phyloP scores from a whole-genome alignment of 805 yeast species.

The Saccharomycopsis fibuligera region DNA sequence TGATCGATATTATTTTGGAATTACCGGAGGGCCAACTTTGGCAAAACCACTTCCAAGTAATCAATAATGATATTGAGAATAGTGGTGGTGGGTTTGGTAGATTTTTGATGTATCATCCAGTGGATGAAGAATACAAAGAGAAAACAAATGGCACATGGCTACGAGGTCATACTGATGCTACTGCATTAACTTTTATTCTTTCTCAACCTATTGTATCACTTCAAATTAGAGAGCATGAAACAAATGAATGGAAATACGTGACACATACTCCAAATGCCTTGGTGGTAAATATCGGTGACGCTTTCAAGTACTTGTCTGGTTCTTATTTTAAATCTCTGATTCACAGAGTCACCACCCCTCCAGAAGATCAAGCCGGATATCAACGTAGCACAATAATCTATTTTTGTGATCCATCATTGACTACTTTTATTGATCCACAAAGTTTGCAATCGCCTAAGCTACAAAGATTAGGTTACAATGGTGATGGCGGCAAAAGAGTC shows the following conservation, averaged over 20 bases:
- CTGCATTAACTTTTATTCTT: conserved; percentile 35
- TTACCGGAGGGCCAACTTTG: conserved; percentile 41
- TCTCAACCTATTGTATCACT: conserved; percentile 37
- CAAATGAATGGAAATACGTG: conserved; percentile 34
- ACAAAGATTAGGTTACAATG: conserved; percentile 29
- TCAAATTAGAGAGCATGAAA: conserved; percentile 33
- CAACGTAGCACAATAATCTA: conserved; percentile 37
- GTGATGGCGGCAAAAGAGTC: conserved; percentile 32
- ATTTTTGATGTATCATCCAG: conserved; percentile 33
- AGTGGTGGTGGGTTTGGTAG: conserved; percentile 38
- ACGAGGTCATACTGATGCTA: conserved; percentile 42
- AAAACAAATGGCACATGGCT: conserved; percentile 37
- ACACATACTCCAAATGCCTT: conserved; percentile 32
- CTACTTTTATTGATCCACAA: conserved; percentile 38
- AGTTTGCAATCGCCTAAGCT: conserved; percentile 34
- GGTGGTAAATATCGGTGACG: conserved; percentile 38
- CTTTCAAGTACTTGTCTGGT: conserved; percentile 37
- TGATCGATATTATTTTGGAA: conserved; percentile 41
- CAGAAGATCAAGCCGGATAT: conserved; percentile 33
- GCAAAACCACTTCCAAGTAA: conserved; percentile 32
- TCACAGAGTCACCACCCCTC: conserved; percentile 44
- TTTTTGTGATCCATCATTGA: conserved; percentile 35
- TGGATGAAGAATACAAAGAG: conserved; percentile 27
- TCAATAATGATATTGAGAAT: conserved; percentile 28
- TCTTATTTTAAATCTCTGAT: conserved; percentile 41